phyloP scores from a whole-genome alignment of 768 basidiomycete species.

The Astraeus odoratus region DNA sequence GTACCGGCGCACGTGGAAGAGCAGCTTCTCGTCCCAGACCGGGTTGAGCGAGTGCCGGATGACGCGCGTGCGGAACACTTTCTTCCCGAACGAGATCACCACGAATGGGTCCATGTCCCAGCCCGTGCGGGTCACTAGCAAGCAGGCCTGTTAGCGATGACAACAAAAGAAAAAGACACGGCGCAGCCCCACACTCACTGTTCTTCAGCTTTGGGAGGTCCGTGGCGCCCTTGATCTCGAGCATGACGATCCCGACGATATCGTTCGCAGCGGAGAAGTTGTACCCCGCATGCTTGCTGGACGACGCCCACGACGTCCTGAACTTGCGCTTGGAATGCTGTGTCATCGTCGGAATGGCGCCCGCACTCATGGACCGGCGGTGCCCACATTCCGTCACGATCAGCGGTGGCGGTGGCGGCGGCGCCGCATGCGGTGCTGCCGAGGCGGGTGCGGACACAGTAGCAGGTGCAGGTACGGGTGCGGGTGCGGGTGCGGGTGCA shows the following conservation, averaged over 20 bases:
- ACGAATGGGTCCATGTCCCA: conserved; percentile 99
- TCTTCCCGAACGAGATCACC: conserved; percentile 93
- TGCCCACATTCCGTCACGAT: conserved; percentile 17
- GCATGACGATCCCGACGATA: conserved; percentile 89
- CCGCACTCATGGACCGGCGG: conserved; percentile 27
- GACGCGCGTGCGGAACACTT: conserved; percentile 89
- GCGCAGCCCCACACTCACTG: conserved; percentile 44
- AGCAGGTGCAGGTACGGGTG: conserved; percentile 3
- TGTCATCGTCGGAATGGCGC: conserved; percentile 19
- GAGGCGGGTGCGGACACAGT: conserved; percentile 3
- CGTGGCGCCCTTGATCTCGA: conserved; percentile 79
- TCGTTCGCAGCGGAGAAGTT: conserved; percentile 71
- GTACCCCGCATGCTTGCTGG: conserved; percentile 36
- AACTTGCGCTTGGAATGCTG: conserved; percentile 31
- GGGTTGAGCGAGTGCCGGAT: conserved; percentile 83
- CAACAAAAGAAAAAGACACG: neutral
- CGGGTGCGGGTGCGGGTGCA: conserved; percentile 6
- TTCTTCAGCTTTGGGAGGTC: conserved; percentile 85
- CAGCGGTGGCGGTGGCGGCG: neutral
- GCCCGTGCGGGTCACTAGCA: conserved; percentile 73
- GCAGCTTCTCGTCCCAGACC: conserved; percentile 88
- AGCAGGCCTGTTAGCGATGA: neutral
- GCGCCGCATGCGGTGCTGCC: conserved; percentile 19
- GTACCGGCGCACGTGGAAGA: conserved; percentile 90
- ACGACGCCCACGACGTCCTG: conserved; percentile 28